Evolutionary conservation across 441 rosid species (phyloP), one percentile per base, ranked within the genome.

Genomic region (Populus hybrid): DNA sequence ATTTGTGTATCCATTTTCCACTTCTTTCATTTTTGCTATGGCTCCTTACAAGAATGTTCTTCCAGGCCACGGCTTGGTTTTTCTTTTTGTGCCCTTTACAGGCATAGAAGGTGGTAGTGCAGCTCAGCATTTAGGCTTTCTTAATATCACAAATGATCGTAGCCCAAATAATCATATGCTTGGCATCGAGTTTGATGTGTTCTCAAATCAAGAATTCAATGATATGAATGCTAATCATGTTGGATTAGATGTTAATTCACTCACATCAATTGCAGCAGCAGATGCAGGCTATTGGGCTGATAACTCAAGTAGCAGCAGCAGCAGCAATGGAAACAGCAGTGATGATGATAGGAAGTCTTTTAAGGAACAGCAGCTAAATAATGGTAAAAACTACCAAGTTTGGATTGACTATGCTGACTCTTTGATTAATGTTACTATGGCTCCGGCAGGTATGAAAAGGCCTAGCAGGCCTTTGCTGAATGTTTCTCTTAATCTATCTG

Each of bases 1-100:
- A 66, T 50, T 64, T 76, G 90, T 86, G 0, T 77, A 80, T 21
- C 91, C 92, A 2, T 87, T 92, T 77, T 92, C 95, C 0, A 90
- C 93, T 77, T 89, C 97, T 32, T 92, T 91, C 78, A 88, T 89
- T 76, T 92, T 94, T 75, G 76, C 95, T 78, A 87, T 88, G 85
- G 86, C 95, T 71, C 96, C 92, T 57, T 88, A 77, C 81, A 61
- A 77, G 50, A 81, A 83, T 61, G 70, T 77, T 6, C 94, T 87
- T 2, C 83, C 94, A 0, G 91, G 95, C 0, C 97, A 92, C 69
- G 95, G 95, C 24, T 14, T 91, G 0, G 98, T 90, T 16, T 88
- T 94, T 71, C 68, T 94, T 74, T 92, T 91, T 65, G 78, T 81
- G 11, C 94, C 93, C 0, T 70, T 70, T 1, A 75, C 80, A 0